A percentile compares a stretch with the other conserved stretches of the same genome.
These are phyloP conservation scores for Cryptococcus sp. DNA, from an alignment of 1,284 basidiomycete species.

Conservation along the genomic window DNA sequence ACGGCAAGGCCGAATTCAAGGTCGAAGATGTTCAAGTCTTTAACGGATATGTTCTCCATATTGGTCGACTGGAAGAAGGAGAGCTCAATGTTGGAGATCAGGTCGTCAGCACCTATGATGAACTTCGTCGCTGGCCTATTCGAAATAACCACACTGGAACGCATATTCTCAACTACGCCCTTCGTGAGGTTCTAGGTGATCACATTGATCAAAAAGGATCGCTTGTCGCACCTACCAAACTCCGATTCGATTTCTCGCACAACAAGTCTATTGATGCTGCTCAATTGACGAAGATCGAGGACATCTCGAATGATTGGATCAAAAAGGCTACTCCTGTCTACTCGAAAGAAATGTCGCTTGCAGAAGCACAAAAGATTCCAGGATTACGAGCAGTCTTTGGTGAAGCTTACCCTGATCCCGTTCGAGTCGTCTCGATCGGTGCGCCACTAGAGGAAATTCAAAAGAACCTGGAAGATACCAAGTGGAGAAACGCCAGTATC, in stretches of 20 bases:
- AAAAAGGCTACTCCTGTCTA: constrained; percentile 81
- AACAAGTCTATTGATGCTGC: constrained; percentile 72
- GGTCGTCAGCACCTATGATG: constrained; percentile 70
- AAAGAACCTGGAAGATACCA: constrained; percentile 76
- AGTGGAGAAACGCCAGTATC: constrained; percentile 85
- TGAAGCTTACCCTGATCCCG: constrained; percentile 95
- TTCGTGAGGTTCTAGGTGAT: constrained; percentile 90
- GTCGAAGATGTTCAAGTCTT: constrained; percentile 88
- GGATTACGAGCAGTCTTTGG: constrained; percentile 96
- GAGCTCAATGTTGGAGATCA: constrained; percentile 63
- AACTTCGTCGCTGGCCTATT: constrained; percentile 89
- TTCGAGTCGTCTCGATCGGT: constrained; percentile 88
- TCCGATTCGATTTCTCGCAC: constrained; percentile 98
- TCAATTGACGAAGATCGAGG: constrained; percentile 80
- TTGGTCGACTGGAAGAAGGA: constrained; percentile 77
- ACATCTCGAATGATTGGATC: constrained; percentile 83
- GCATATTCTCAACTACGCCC: constrained; percentile 91
- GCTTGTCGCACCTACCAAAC: constrained; percentile 87
- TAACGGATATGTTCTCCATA: constrained; percentile 83
- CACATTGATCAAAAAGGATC: constrained; percentile 98
- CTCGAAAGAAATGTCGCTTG: constrained; percentile 80
- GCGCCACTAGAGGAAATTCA: constrained; percentile 81
- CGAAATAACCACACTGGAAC: constrained; percentile 98
- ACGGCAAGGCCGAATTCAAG: constrained; percentile 86
- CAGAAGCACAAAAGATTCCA: constrained; percentile 77